Evolutionary conservation across 2,329 filamentous ascomycete genomes (phyloP), one percentile per base, ranked within the genome.

Genomic region (Chaetomiaceae sp.): DNA sequence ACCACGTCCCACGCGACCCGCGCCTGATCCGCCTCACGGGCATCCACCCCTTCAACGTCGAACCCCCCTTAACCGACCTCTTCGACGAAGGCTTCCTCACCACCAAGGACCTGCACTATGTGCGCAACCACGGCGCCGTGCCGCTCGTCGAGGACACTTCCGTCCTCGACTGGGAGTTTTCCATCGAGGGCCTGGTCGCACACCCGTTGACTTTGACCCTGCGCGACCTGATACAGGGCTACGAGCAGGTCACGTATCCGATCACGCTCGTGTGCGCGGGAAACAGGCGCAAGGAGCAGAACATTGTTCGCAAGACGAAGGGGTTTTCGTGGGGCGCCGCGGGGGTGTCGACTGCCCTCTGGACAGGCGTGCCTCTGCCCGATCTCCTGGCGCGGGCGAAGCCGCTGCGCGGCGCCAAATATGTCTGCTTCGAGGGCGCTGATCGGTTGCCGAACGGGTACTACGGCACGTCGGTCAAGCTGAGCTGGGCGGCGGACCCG

Each of bases 251-350:
- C 23, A 96, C 91, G 3, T 88, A 88, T 54, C 91, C 91, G 0
- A 79, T 96, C 55, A 96, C 91, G 0, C 79, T 96, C 1, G 91
- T 96, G 20, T 96, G 91, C 68, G 91, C 91, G 4, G 91, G 91
- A 1, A 96, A 96, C 68, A 80, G 91, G 55, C 81, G 91, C 29
- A 96, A 96, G 71, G 91, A 96, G 70, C 91, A 96, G 66, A 96
- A 96, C 62, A 78, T 89, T 47, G 88, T 96, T 3, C 80, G 89
- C 15, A 96, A 96, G 69, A 89, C 88, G 1, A 95, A 96, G 64
- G 91, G 91, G 0, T 96, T 96, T 72, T 95, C 90, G 2, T 96
- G 91, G 91, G 91, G 91, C 33, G 78, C 91, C 1, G 91, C 89
- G 4, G 91, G 91, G 22, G 68, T 96, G 6, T 95, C 90, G 0